A percentile compares a stretch with the other conserved stretches of the same genome.
These are phyloP conservation scores for Teunomyces cretensis DNA, from an alignment of 805 yeast genomes.

Conservation along the genomic window DNA sequence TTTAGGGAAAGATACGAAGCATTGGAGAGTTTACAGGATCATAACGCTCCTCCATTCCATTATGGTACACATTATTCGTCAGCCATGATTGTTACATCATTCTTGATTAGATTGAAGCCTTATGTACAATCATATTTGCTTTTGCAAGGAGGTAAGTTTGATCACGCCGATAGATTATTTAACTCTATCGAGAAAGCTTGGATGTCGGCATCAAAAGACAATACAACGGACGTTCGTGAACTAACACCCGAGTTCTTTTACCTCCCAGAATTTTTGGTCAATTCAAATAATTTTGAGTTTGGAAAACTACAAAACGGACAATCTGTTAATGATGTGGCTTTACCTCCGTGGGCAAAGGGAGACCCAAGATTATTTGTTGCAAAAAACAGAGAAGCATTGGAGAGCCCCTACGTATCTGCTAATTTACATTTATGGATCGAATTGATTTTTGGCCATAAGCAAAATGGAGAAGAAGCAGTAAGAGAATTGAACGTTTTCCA, in stretches of 20 bases:
- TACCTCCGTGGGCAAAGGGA: constrained; percentile 83
- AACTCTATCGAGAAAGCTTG: constrained; percentile 75
- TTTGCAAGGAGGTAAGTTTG: constrained; percentile 85
- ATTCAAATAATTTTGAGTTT: constrained; percentile 65
- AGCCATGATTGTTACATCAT: constrained; percentile 89
- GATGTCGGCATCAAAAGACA: constrained; percentile 75
- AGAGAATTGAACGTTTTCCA: constrained; percentile 75
- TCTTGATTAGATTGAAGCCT: constrained; percentile 73
- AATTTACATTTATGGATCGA: constrained; percentile 85
- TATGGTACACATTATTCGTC: constrained; percentile 93
- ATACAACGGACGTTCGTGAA: constrained; percentile 86
- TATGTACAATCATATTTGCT: constrained; percentile 75
- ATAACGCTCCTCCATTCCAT: constrained; percentile 71
- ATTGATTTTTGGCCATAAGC: constrained; percentile 77
- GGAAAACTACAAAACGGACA: constrained; percentile 69
- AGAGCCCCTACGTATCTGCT: constrained; percentile 75
- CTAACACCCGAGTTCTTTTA: constrained; percentile 83
- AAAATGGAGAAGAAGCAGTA: constrained; percentile 68
- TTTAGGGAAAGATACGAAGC: constrained; percentile 76
- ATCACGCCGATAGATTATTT: constrained; percentile 82
- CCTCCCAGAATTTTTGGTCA: constrained; percentile 73
- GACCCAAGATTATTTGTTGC: constrained; percentile 73
- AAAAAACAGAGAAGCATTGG: constrained; percentile 80
- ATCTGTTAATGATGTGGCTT: constrained; percentile 56
- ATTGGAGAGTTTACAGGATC: constrained; percentile 58